Evolutionary conservation across 2,329 filamentous ascomycete genomes (phyloP).

Genomic region (Knoxdaviesia proteae): DNA sequence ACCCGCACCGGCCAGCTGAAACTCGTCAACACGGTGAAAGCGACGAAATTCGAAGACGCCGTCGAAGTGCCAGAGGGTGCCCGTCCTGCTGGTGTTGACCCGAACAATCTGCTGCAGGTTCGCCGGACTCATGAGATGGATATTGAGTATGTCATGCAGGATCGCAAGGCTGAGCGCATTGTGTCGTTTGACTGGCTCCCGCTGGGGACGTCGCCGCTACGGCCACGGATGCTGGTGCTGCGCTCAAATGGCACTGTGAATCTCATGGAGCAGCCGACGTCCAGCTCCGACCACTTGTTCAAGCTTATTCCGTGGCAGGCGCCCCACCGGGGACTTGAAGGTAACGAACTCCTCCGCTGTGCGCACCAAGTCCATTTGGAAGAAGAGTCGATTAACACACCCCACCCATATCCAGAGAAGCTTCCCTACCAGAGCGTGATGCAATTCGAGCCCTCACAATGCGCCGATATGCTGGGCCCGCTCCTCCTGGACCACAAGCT

Average conservation of each 20-base stretch:
- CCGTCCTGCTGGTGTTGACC: slow-evolving; percentile 8
- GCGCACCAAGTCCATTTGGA: slow-evolving; percentile 3
- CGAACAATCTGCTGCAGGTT: slow-evolving; percentile 35
- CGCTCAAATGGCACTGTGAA: slow-evolving; percentile 40
- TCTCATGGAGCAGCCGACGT: slow-evolving; percentile 38
- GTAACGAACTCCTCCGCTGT: slow-evolving; percentile 15
- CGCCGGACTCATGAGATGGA: slow-evolving; percentile 41
- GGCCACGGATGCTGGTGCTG: slow-evolving; percentile 36
- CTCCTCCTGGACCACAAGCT: slow-evolving; percentile 31
- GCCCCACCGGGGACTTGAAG: slow-evolving; percentile 34
- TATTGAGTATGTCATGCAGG: slow-evolving; percentile 29
- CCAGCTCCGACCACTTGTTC: slow-evolving; percentile 34
- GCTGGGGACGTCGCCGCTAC: slow-evolving; percentile 30
- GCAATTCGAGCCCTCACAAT: slow-evolving; percentile 34
- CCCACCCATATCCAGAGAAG: slow-evolving; percentile 16
- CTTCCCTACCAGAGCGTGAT: slow-evolving; percentile 32
- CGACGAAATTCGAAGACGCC: slow-evolving; percentile 9
- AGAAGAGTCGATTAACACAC: too few species aligned
- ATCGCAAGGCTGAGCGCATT: slow-evolving; percentile 35
- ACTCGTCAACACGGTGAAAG: slow-evolving; percentile 31
- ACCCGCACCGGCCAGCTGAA: slow-evolving; percentile 43
- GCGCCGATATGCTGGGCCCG: slow-evolving; percentile 30
- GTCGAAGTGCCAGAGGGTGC: neutral
- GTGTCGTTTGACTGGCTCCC: slow-evolving; percentile 51
- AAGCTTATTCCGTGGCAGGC: slow-evolving; percentile 40